Evolutionary conservation across 768 basidiomycete species (phyloP), one percentile per base, ranked within the genome.

Genomic region (Ramaria rubella): DNA sequence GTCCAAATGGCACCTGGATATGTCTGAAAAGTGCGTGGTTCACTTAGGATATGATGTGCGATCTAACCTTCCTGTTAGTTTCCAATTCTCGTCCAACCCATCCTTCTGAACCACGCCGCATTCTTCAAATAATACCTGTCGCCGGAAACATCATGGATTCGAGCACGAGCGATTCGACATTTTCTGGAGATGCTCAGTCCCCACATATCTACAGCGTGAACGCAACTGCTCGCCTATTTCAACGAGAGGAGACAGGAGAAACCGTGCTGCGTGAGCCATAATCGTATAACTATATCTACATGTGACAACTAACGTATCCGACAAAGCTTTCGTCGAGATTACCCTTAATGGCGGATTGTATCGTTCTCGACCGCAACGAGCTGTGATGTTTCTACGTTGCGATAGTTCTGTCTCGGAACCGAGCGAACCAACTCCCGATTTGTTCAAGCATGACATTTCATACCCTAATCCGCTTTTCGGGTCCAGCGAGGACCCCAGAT

Each of bases 1-100:
- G 69, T 43, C 67, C 67, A 14, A 50, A 59, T 11, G 69, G 69
- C 36, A 69, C 69, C 14, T 66, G 64, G 66, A 65, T 70, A 27
- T 69, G 69, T 59, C 38, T 62, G 46, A 68, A 60, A 12, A 55
- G 69, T 68, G 44, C 58, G 64, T 54, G 29, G 45, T 42, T 15
- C 21, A 40, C 9, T 21, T 44, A 11, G 6, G 9, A 6, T 45
- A 38, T 38, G 5, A 8, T 7, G 15, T 50, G 49, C 17, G 9
- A 11, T 17, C 17, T 40, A 24, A 36, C 59, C 30, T 53, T 7
- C 36, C 19, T 51, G 26, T 29, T 43, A 69, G 65, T 62, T 27
- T 43, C 57, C 27, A 64, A 65, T 56, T 52, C 58, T 15, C 61
- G 60, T 5, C 66, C 65, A 15, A 33, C 36, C 30, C 57, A 64